Base-by-base conservation (phyloP, 768 basidiomycete species). In the Sarcodon aspratus region DNA sequence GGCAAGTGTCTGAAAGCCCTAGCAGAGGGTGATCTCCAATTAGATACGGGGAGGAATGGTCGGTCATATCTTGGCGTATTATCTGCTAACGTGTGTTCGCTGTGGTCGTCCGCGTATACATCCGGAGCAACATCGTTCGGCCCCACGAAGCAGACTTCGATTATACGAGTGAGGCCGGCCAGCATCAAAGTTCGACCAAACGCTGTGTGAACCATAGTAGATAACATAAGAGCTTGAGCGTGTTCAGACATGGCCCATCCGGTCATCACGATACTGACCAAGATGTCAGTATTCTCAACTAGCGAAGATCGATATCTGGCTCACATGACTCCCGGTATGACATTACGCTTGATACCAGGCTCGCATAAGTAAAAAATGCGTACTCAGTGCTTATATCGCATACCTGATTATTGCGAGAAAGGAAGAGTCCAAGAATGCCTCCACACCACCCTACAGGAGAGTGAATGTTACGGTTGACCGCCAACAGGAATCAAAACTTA, bases 161-260 rank as follows among this genome's bases (percentile, higher is more conserved):
- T 62, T 43, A 93, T 78, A 33, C 94, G 80, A 0, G 85, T 64
- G 12, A 84, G 49, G 15, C 90, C 94, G 6, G 92, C 94, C 1
- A 82, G 69, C 73, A 91, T 89, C 21, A 97, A 75, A 0, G 85
- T 84, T 54, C 78, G 73, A n/a, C 93, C 93, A 54, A 95, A 95
- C 51, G 82, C 71, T 0, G 74, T 72, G 58, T 95, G 92, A 3
- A 94, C 84, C 68, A 80, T 80, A 1, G 90, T 88, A 1, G 90
- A 90, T 36, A 94, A 69, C 79, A 80, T 82, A 45, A 92, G 71
- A 5, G 78, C 80, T 67, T 97, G 93, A 0, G 78, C 78, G 54
- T 96, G 93, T 40, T 88, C 81, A 0, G 86, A 85, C 87, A 96
- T 94, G 0, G 84, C 92, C 82, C 87, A 95, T 6, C 94, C 94